Base-by-base conservation (phyloP, 2,329 filamentous ascomycete species). In the Penicillium verrucosum region DNA sequence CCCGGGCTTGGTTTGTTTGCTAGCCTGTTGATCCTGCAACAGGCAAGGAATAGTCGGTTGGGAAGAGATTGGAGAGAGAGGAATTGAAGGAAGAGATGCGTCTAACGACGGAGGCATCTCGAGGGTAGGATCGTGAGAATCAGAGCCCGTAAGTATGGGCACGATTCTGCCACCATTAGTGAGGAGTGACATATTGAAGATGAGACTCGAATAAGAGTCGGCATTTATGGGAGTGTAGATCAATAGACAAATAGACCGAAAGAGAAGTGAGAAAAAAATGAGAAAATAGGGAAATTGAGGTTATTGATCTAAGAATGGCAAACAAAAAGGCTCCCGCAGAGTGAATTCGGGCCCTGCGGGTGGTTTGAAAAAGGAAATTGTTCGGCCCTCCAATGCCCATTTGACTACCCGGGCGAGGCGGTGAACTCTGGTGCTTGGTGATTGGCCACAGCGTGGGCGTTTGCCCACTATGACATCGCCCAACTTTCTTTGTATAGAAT, bases 91-190 rank as follows among this genome's bases (percentile, higher is more conserved):
- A 46, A 23, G 30, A 38, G 21, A 57, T 47, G 14, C 5, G 0
- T 45, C 29, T 36, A 45, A 27, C 1, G 23, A 12, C 7, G 5
- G n/a, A 21, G 29, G 5, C 38, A 11, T 12, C 30, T 51, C 21
- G 30, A 34, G 29, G 10, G 38, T 46, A 63, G 47, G 41, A 59
- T 59, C 44, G 59, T 61, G 55, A 55, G 66, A 62, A 63, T 59
- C 56, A 58, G 65, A 63, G 55, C 65, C 64, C 56, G 68, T 63
- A 66, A 77, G 69, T 65, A 77, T 73, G 51, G 75, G 75, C 67
- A 77, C 74, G 58, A 77, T 74, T 71, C 75, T 76, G 68, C 67
- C 67, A 66, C 70, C 69, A 64, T 70, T 68, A 57, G 68, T 65
- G 62, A 70, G 58, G 60, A 73, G 66, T 64, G 74, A 71, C 75